These are phyloP conservation scores for Sporothrix curviconia DNA, from an alignment of 2,329 filamentous ascomycete genomes.

Conservation along the genomic window DNA sequence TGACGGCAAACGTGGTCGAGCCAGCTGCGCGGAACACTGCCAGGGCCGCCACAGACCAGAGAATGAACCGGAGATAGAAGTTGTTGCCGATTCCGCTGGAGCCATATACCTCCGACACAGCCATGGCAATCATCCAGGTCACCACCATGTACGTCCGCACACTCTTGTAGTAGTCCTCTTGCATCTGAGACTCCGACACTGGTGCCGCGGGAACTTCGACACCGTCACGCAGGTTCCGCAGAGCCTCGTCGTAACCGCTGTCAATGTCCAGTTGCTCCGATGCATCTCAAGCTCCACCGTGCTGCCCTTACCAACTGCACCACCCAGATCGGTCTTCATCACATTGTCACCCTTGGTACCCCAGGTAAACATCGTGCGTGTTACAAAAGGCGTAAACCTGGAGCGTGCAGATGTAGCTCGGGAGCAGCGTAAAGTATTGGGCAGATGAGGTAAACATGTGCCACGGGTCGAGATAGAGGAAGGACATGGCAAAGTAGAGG, in stretches of 20 bases:
- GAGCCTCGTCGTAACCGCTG: slow-evolving; percentile 91
- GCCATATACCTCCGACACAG: slow-evolving; percentile 78
- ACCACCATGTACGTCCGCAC: slow-evolving; percentile 98
- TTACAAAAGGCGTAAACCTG: slow-evolving; percentile 99
- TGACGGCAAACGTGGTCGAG: slow-evolving; percentile 70
- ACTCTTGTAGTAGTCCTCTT: slow-evolving; percentile 97
- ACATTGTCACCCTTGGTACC: slow-evolving; percentile 88
- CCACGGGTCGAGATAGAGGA: slow-evolving; percentile 96
- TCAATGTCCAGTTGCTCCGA: slow-evolving; percentile 97
- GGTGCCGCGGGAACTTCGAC: slow-evolving; percentile 65
- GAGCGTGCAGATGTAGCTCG: slow-evolving; percentile 90
- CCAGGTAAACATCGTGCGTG: slow-evolving; percentile 95
- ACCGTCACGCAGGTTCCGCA: slow-evolving; percentile 89
- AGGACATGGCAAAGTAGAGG: slow-evolving; percentile 92
- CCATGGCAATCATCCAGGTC: slow-evolving; percentile 90
- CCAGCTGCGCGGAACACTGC: slow-evolving; percentile 86
- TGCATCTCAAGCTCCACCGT: slow-evolving; percentile 94
- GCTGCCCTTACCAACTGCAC: slow-evolving; percentile 65
- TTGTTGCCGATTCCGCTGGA: slow-evolving; percentile 68
- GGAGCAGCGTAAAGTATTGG: slow-evolving; percentile 90
- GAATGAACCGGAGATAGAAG: slow-evolving; percentile 84
- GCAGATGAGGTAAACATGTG: slow-evolving; percentile 91
- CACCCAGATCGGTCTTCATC: slow-evolving; percentile 83
- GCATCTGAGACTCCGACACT: slow-evolving; percentile 70
- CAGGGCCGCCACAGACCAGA: slow-evolving; percentile 82